A percentile compares a stretch with the other conserved stretches of the same genome.
Evolutionary conservation across 106 monocot species (phyloP).

Genomic region (Cymbidium sinense): DNA sequence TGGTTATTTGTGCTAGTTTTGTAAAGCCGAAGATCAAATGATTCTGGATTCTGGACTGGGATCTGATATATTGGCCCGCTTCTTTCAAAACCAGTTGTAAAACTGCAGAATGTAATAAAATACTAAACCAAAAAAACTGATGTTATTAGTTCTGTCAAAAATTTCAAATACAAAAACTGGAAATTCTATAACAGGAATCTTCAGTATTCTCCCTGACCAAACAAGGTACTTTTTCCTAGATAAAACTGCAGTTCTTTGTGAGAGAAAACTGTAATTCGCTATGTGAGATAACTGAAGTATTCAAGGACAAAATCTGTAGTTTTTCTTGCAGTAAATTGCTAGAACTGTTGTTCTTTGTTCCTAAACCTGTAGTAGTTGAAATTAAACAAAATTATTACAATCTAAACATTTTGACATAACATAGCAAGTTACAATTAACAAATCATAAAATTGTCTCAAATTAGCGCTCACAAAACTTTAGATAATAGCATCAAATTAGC

Average conservation of each 20-base stretch:
- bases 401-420: no score
- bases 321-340: not conserved
- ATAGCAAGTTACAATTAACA: not conserved
- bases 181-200: not conserved
- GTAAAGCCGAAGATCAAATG: not conserved
- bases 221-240: not conserved
- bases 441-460: not conserved
- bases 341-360: not conserved
- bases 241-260: not conserved
- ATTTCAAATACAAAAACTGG: not conserved
- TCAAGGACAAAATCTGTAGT: not conserved
- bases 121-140: not conserved
- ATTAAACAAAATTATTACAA: not conserved
- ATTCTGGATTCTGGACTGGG: not conserved
- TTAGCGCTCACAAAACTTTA: not conserved
- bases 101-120: not conserved
- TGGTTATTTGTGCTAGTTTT: not conserved
- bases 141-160: not conserved
- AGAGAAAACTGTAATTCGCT: not conserved
- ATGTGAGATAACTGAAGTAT: not conserved
- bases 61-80: not conserved
- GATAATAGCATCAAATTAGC: no score
- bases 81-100: not conserved
- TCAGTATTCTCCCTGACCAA: not conserved
- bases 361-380: not conserved